phyloP scores from a whole-genome alignment of 768 basidiomycete species.

The Lentinula raphanica region DNA sequence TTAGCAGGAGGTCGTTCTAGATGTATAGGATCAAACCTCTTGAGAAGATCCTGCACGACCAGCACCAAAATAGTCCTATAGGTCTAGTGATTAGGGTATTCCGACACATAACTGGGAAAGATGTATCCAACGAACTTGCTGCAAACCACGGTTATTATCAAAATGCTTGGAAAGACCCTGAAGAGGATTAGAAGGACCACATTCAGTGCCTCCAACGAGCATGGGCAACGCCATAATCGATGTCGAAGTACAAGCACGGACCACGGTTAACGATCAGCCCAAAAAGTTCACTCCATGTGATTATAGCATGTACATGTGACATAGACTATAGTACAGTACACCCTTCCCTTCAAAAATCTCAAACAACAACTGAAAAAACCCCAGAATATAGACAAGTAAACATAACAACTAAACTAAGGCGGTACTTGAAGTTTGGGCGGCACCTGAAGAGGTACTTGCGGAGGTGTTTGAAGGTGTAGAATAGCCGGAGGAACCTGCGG shows the following conservation, averaged over 20 bases:
- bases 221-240: conserved; percentile 70
- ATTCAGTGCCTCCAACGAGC: conserved; percentile 73
- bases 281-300: conserved; percentile 2
- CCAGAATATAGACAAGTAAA: background rate
- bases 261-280: background rate
- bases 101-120: conserved; percentile 7
- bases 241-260: background rate
- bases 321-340: background rate
- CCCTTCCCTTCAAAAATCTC: background rate
- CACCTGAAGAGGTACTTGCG: background rate
- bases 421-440: background rate
- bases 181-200: conserved; percentile 81
- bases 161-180: conserved; percentile 76
- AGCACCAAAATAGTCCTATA: conserved; percentile 66
- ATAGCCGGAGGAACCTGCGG: background rate
- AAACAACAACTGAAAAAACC: background rate
- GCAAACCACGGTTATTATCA: conserved; percentile 71
- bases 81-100: background rate
- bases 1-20: background rate
- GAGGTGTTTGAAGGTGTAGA: background rate
- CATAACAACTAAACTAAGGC: background rate
- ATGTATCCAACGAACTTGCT: conserved; percentile 53
- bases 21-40: conserved; percentile 38
- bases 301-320: background rate
- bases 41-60: conserved; percentile 57